phyloP scores from a whole-genome alignment of 176 grass and related monocot genomes.

The Puya raimondii region DNA sequence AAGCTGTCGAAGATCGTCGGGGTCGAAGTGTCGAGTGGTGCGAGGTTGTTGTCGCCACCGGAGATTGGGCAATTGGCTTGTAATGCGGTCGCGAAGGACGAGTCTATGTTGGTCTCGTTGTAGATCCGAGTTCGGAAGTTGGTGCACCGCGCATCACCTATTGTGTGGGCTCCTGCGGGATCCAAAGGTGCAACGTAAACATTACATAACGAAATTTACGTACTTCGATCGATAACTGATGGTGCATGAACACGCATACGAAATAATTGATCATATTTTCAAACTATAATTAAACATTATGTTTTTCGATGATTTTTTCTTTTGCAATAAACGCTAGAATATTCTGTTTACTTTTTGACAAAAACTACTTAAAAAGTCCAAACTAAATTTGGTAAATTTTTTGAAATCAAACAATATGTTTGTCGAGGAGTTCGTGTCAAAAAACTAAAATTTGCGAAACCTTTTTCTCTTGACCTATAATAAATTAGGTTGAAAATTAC shows the following conservation, averaged over 20 bases:
- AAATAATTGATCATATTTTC: not conserved
- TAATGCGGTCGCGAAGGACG: conserved; percentile 30
- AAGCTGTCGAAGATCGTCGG: conserved; percentile 36
- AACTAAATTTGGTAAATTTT: no score
- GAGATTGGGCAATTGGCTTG: conserved; percentile 31
- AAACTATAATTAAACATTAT: no score
- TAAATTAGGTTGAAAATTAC: not conserved
- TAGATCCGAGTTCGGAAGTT: conserved; percentile 45
- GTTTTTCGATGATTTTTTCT: no score
- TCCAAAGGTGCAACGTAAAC: not conserved
- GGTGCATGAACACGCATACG: not conserved
- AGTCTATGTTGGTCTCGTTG: conserved; percentile 48
- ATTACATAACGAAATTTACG: not conserved
- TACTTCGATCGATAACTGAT: no score
- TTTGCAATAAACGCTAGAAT: no score
- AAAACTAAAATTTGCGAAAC: no score
- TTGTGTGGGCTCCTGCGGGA: conserved; percentile 50
- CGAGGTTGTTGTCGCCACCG: conserved; percentile 28
- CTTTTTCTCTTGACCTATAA: not conserved
- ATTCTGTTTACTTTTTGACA: no score
- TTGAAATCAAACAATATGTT: no score
- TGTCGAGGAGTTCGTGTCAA: no score
- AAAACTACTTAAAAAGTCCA: no score
- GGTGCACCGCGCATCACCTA: conserved; percentile 38
- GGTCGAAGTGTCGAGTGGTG: conserved; percentile 36